Percentiles rank a stretch among this genome's conserved stretches.
Conservation (phyloP, 345 rosid genomes). For the Murraya paniculata region DNA sequence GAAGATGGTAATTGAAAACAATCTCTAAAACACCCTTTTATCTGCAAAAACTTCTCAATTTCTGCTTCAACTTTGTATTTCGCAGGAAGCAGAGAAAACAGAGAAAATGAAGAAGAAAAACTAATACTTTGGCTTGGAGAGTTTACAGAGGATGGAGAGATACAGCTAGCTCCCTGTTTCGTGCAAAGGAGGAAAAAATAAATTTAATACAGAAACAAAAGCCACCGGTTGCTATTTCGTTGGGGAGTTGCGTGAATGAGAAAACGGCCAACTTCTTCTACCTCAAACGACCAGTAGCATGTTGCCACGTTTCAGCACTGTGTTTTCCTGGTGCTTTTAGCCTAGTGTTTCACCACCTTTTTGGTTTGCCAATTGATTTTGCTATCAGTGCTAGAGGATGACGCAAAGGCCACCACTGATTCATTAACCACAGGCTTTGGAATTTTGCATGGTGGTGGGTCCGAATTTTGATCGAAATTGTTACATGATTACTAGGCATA, state of each 20-base stretch:
- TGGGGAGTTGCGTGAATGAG: neutral
- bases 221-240: conserved; percentile 36
- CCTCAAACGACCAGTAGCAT: neutral
- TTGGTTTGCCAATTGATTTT: neutral
- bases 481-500: neutral
- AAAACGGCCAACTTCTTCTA: conserved; percentile 21
- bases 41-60: neutral
- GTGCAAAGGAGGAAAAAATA: neutral
- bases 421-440: neutral
- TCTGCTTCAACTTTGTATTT: neutral
- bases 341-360: conserved; percentile 2
- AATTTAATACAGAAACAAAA: conserved; percentile 11
- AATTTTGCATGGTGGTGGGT: neutral
- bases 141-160: neutral
- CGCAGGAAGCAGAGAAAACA: neutral
- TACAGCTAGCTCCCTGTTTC: neutral
- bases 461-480: neutral
- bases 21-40: neutral
- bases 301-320: conserved; percentile 9
- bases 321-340: neutral
- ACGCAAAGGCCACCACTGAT: neutral
- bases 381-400: neutral
- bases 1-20: neutral
- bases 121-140: neutral
- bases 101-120: neutral